Evolutionary conservation across 768 basidiomycete species (phyloP).

Genomic region (Psilocybe cubensis): DNA sequence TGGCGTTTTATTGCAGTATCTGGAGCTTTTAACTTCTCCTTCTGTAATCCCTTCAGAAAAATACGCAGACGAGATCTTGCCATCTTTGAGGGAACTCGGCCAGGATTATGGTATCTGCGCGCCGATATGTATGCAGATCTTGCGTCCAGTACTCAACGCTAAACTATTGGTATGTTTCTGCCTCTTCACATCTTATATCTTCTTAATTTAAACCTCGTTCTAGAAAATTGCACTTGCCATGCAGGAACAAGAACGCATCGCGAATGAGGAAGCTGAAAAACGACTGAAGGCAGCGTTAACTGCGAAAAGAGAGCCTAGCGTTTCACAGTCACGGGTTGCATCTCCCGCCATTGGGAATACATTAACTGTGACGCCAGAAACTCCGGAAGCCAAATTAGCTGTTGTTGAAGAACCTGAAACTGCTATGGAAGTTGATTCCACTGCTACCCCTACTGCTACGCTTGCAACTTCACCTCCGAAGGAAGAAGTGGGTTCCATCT

Average conservation of each 20-base stretch:
- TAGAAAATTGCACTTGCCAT: constrained; percentile 65
- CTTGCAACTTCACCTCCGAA: constrained; percentile 24
- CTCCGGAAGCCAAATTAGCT: constrained; percentile 28
- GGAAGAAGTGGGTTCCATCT: constrained; percentile 40
- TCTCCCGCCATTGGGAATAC: constrained; percentile 53
- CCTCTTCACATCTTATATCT: constrained; percentile 6
- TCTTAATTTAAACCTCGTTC: constrained; percentile 9
- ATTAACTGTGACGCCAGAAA: constrained; percentile 24
- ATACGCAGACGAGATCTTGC: constrained; percentile 75
- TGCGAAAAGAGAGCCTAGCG: constrained; percentile 74
- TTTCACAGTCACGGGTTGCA: constrained; percentile 58
- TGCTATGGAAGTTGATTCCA: constrained; percentile 56
- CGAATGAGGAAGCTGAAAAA: constrained; percentile 79
- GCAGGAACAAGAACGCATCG: constrained; percentile 70
- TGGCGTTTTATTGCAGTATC: constrained; percentile 89
- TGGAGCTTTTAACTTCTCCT: constrained; percentile 83
- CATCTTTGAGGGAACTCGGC: constrained; percentile 74
- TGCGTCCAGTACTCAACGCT: constrained; percentile 78
- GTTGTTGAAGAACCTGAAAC: constrained; percentile 44
- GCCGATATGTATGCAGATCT: constrained; percentile 92
- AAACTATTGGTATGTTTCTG: constrained; percentile 60
- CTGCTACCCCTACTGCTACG: constrained; percentile 16
- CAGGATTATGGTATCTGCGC: constrained; percentile 79
- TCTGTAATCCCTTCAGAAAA: constrained; percentile 68
- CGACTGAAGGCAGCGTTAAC: constrained; percentile 79